phyloP scores from a whole-genome alignment of 1,284 basidiomycete genomes.

The Coniferiporia sulphurascens region DNA sequence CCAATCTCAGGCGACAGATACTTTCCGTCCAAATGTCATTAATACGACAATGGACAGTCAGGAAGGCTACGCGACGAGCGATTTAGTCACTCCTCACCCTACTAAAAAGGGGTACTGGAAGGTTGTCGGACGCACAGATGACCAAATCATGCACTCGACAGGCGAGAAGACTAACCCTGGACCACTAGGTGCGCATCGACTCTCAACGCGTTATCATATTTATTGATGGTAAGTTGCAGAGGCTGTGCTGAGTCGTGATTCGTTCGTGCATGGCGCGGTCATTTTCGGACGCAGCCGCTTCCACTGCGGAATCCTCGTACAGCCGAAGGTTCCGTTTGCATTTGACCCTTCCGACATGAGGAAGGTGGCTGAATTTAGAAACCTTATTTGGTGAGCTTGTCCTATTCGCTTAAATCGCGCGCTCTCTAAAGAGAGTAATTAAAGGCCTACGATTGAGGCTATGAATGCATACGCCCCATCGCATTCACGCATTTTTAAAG shows the following conservation, averaged over 20 bases:
- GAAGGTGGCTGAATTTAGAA: conserved; percentile 6
- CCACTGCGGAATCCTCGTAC: conserved; percentile 39
- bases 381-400: conserved; percentile 8
- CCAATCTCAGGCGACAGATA: neutral
- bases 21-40: conserved; percentile 15
- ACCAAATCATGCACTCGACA: conserved; percentile 47
- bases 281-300: conserved; percentile 39
- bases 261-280: conserved; percentile 30
- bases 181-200: too few species aligned
- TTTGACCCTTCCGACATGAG: conserved; percentile 9
- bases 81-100: too few species aligned
- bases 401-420: neutral
- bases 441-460: neutral
- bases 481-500: conserved; percentile 12
- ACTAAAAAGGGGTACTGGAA: too few species aligned
- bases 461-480: conserved; percentile 3
- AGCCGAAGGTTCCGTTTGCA: conserved; percentile 29
- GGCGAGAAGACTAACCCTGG: conserved; percentile 49
- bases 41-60: conserved; percentile 27
- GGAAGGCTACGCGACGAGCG: conserved; percentile 34
- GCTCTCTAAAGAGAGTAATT: neutral
- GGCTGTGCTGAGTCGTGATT: conserved; percentile 32
- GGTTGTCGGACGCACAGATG: conserved; percentile 42
- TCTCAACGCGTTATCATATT: neutral
- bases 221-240: conserved; percentile 25